Percentiles rank a stretch among this genome's conserved stretches.
Evolutionary conservation across 2,329 filamentous ascomycete species (phyloP).

Genomic region (Aspergillus fijiensis): DNA sequence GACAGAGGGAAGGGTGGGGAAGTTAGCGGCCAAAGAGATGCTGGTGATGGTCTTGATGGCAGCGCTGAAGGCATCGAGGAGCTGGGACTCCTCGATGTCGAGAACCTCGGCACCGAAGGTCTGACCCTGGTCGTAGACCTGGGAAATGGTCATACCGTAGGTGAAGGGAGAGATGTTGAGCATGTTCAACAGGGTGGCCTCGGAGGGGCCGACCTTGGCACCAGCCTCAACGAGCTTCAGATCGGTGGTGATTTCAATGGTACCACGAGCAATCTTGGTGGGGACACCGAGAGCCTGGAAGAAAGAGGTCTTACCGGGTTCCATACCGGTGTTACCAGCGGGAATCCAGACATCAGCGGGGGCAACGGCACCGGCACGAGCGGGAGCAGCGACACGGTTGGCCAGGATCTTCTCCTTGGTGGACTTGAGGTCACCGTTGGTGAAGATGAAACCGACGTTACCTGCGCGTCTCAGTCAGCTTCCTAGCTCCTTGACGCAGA

Average conservation of each 20-base stretch:
- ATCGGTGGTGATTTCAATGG: conserved; percentile 98
- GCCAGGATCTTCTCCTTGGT: conserved; percentile 89
- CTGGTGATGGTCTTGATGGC: conserved; percentile 84
- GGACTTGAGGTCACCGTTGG: conserved; percentile 90
- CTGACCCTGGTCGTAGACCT: conserved; percentile 98
- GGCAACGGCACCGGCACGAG: conserved; percentile 95
- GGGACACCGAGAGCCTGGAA: conserved; percentile 99
- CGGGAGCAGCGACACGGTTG: conserved; percentile 97
- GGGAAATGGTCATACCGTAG: conserved; percentile 93
- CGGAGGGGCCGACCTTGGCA: conserved; percentile 94
- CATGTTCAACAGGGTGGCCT: conserved; percentile 99
- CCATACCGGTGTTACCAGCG: conserved; percentile 99
- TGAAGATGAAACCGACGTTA: conserved; percentile 99
- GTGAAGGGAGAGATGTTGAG: conserved; percentile 99
- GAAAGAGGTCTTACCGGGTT: conserved; percentile 99
- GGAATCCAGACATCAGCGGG: conserved; percentile 92
- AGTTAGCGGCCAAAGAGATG: conserved; percentile 89
- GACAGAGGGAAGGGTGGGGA: conserved; percentile 93
- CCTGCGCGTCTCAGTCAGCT: conserved; percentile 43
- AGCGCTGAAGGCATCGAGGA: conserved; percentile 76
- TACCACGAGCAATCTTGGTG: conserved; percentile 99
- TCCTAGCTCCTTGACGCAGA: conserved; percentile 4
- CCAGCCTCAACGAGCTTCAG: conserved; percentile 95
- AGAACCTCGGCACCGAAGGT: conserved; percentile 81
- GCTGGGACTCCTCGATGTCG: conserved; percentile 92